phyloP scores from a whole-genome alignment of 306 rosid species.

The Lupinus albus region DNA sequence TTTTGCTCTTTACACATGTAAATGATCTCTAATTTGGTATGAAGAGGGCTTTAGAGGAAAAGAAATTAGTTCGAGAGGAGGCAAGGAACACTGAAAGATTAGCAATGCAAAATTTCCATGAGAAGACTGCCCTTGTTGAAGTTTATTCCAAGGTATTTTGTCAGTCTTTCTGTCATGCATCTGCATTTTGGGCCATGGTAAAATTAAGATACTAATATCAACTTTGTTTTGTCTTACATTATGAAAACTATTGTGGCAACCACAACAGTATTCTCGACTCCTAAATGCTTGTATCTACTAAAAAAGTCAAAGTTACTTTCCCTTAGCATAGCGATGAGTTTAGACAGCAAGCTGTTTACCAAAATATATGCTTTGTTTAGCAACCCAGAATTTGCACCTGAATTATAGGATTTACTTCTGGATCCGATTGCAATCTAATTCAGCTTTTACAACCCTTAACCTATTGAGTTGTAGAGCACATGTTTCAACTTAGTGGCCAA shows the following conservation, averaged over 20 bases:
- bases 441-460: neutral
- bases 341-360: neutral
- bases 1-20: slow-evolving; percentile 25
- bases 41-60: slow-evolving; percentile 87
- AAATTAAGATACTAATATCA: neutral
- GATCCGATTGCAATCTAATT: neutral
- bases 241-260: neutral
- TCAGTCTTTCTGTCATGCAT: neutral
- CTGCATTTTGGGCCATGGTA: neutral
- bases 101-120: slow-evolving; percentile 75
- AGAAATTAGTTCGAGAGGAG: slow-evolving; percentile 70
- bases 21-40: slow-evolving; percentile 35
- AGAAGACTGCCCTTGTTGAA: slow-evolving; percentile 66
- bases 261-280: slow-evolving; percentile 1
- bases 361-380: neutral
- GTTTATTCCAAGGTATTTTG: slow-evolving; percentile 74
- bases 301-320: neutral
- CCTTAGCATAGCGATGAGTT: neutral
- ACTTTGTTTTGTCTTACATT: neutral
- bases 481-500: slow-evolving; percentile 7
- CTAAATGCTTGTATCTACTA: neutral
- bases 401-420: neutral
- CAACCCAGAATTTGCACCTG: neutral
- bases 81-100: slow-evolving; percentile 71
- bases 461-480: slow-evolving; percentile 13